These are phyloP conservation scores for Podila verticillata DNA, from an alignment of 192 early-diverging fungal genomes.

Conservation along the genomic window DNA sequence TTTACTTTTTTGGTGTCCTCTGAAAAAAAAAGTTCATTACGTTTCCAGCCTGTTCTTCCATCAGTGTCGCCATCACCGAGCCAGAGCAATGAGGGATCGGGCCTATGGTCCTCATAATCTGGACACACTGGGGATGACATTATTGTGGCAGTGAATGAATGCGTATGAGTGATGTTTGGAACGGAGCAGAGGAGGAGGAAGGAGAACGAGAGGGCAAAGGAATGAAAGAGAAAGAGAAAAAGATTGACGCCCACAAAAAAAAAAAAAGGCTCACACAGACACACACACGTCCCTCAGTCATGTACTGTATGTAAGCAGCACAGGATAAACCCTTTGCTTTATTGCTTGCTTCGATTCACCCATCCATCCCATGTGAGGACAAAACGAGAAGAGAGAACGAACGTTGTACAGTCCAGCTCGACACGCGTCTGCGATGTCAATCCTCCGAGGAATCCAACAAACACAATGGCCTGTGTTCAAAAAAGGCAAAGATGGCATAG, in stretches of 20 bases:
- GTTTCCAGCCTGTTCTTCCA: background rate
- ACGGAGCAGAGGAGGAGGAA: background rate
- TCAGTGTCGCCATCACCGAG: constrained; percentile 10
- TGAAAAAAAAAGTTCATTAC: background rate
- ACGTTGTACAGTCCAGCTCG: too few relatives aligned
- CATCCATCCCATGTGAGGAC: background rate
- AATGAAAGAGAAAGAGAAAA: background rate
- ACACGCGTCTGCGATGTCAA: background rate
- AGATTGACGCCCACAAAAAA: background rate
- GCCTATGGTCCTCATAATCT: constrained; percentile 20
- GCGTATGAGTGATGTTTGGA: background rate
- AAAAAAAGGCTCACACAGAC: constrained; percentile 5
- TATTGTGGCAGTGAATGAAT: background rate
- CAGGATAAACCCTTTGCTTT: background rate
- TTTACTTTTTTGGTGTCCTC: too few relatives aligned
- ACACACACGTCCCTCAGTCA: constrained; percentile 7
- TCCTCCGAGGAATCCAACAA: too few relatives aligned
- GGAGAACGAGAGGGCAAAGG: background rate
- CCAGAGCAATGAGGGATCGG: background rate
- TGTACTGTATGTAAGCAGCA: background rate
- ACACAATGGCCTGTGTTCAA: too few relatives aligned
- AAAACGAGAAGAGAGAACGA: constrained; percentile 4
- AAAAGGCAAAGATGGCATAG: too few relatives aligned
- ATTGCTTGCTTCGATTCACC: too few relatives aligned
- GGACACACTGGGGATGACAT: constrained; percentile 36